phyloP scores from a whole-genome alignment of 2,329 filamentous ascomycete species.

The Colletotrichum tabaci region DNA sequence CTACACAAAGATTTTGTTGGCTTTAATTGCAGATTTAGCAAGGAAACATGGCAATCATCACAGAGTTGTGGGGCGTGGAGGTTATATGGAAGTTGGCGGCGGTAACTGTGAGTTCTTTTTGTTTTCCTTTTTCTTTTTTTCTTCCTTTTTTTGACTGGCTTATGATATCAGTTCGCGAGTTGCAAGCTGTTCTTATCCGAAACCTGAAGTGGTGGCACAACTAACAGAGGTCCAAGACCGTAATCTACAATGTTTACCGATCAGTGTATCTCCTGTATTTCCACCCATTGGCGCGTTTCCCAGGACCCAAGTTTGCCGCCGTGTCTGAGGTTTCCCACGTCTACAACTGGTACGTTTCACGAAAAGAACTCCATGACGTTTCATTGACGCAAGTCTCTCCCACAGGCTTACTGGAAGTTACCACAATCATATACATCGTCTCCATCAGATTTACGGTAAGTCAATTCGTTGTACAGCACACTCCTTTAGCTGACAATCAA shows the following conservation, averaged over 20 bases:
- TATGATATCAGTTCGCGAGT: too few species aligned
- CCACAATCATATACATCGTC: conserved; percentile 4
- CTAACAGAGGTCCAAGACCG: background rate
- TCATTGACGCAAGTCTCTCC: background rate
- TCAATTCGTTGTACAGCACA: background rate
- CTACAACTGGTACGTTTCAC: background rate
- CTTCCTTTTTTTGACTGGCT: too few species aligned
- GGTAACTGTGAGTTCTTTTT: too few species aligned
- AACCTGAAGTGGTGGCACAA: too few species aligned
- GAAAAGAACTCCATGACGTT: background rate
- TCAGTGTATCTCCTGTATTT: conserved; percentile 1
- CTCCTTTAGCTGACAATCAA: background rate
- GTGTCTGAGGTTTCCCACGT: background rate
- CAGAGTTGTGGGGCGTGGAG: too few species aligned
- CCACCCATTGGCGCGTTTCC: conserved; percentile 15
- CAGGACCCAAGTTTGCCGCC: background rate
- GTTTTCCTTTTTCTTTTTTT: too few species aligned
- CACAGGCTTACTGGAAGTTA: conserved; percentile 7
- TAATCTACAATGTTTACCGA: background rate
- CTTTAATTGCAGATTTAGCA: too few species aligned
- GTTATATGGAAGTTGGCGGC: too few species aligned
- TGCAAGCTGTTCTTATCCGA: too few species aligned
- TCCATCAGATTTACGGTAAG: conserved; percentile 8
- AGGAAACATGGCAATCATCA: too few species aligned
- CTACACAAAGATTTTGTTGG: too few species aligned